phyloP scores from a whole-genome alignment of 768 basidiomycete genomes.

The Daedaleopsis nitida region DNA sequence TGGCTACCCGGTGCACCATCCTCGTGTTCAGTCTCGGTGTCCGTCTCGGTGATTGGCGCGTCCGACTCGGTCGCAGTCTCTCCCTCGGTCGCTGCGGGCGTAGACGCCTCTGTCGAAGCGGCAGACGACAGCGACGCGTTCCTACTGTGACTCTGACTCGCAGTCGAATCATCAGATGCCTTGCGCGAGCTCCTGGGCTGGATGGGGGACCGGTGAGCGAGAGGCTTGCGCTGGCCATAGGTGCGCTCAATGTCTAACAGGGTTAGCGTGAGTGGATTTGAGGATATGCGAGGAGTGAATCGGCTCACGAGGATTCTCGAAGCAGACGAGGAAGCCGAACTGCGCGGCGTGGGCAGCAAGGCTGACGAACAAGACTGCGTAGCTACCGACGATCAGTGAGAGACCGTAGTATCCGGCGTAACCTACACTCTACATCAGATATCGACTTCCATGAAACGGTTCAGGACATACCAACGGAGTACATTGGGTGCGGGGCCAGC shows the following conservation, averaged over 20 bases:
- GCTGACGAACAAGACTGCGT: constrained; percentile 89
- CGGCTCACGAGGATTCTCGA: constrained; percentile 93
- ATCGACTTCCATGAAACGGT: neutral
- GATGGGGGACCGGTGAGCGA: constrained; percentile 81
- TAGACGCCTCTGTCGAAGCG: constrained; percentile 36
- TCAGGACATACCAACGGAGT: constrained; percentile 67
- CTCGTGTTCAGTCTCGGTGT: constrained; percentile 47
- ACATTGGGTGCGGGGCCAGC: constrained; percentile 93
- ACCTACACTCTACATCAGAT: constrained; percentile 42
- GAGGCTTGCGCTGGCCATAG: constrained; percentile 90
- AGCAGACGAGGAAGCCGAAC: constrained; percentile 92
- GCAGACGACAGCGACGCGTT: constrained; percentile 27
- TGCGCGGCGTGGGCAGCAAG: constrained; percentile 95
- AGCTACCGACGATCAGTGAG: constrained; percentile 87
- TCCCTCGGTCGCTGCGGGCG: constrained; percentile 69
- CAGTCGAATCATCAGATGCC: constrained; percentile 12
- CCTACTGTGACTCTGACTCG: constrained; percentile 22
- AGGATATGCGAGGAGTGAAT: neutral
- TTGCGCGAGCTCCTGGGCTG: constrained; percentile 27
- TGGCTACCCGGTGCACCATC: constrained; percentile 3
- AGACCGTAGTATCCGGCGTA: constrained; percentile 98
- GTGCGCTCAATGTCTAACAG: constrained; percentile 47
- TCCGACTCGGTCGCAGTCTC: constrained; percentile 72
- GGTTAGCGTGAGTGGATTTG: neutral
- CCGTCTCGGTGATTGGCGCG: constrained; percentile 63